Evolutionary conservation across 192 early-diverging fungal species (phyloP).

Genomic region (Entophlyctis luteolus): DNA sequence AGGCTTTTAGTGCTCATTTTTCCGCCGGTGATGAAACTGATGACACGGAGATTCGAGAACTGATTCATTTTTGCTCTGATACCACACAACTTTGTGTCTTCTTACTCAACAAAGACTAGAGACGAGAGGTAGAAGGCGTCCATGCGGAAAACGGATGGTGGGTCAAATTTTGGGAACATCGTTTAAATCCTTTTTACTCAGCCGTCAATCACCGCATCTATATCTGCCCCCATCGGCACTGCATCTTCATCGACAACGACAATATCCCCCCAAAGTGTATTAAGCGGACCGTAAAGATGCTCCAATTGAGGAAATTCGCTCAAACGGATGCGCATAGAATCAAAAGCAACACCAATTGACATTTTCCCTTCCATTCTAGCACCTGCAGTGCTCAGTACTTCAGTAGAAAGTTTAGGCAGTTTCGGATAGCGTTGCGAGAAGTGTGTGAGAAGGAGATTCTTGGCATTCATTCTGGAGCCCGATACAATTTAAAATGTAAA

Average conservation of each 20-base stretch:
- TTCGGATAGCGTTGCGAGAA: slow-evolving; percentile 95
- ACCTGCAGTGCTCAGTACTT: too few species aligned
- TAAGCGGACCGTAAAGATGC: slow-evolving; percentile 12
- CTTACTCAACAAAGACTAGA: too few species aligned
- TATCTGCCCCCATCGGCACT: not conserved
- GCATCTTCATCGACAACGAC: slow-evolving; percentile 3
- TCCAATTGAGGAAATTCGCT: slow-evolving; percentile 16
- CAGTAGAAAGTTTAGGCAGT: slow-evolving; percentile 49
- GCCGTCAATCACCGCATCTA: not conserved
- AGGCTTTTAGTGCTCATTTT: too few species aligned
- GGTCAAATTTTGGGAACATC: too few species aligned
- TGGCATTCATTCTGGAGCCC: slow-evolving; percentile 70
- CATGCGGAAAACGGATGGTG: too few species aligned
- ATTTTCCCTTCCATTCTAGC: slow-evolving; percentile 18
- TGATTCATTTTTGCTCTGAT: too few species aligned
- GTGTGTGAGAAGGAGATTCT: slow-evolving; percentile 83
- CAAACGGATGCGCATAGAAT: slow-evolving; percentile 57
- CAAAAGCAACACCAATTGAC: slow-evolving; percentile 67
- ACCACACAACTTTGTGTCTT: too few species aligned
- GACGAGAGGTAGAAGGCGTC: too few species aligned
- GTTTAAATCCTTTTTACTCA: too few species aligned
- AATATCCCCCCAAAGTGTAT: slow-evolving; percentile 15
- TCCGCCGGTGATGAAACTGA: too few species aligned
- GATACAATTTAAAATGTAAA: not conserved
- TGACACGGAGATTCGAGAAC: too few species aligned